A percentile compares a stretch with the other conserved stretches of the same genome.
Conservation (phyloP, 495 filamentous ascomycete species). For the Penicillium desertorum region DNA sequence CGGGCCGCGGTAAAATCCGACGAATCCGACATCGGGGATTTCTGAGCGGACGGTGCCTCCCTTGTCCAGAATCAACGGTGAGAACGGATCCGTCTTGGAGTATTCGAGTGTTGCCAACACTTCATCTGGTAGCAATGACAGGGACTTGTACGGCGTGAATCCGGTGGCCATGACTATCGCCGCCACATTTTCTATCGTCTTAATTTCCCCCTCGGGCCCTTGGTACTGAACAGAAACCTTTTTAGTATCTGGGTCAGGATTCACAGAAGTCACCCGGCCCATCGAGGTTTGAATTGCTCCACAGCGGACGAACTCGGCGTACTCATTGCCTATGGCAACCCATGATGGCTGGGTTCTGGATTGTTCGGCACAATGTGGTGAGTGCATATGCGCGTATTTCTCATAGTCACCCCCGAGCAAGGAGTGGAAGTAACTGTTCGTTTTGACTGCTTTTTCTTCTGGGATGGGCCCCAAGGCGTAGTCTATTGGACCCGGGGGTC, state of each 20-base stretch:
- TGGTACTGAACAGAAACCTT: conserved; percentile 37
- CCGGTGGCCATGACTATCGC: conserved; percentile 76
- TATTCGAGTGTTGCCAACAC: conserved; percentile 58
- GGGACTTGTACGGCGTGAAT: conserved; percentile 60
- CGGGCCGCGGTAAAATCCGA: conserved; percentile 82
- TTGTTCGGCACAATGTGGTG: conserved; percentile 17
- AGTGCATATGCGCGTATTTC: conserved; percentile 23
- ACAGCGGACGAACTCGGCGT: conserved; percentile 68
- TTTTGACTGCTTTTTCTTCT: conserved; percentile 48
- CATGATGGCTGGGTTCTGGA: conserved; percentile 51
- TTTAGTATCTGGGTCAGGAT: conserved; percentile 23
- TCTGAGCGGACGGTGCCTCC: conserved; percentile 59
- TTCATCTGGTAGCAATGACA: conserved; percentile 58
- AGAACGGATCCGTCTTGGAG: conserved; percentile 51
- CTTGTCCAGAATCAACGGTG: conserved; percentile 69
- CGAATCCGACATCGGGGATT: conserved; percentile 69
- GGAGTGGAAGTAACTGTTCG: conserved; percentile 54
- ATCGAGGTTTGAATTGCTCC: conserved; percentile 52
- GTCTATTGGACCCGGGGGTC: conserved; percentile 55
- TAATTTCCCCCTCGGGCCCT: conserved; percentile 22
- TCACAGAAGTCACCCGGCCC: conserved; percentile 34
- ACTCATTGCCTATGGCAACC: conserved; percentile 67
- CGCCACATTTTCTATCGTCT: conserved; percentile 54
- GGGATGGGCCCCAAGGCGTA: conserved; percentile 60
- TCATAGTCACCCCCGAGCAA: conserved; percentile 64